phyloP scores from a whole-genome alignment of 1,284 basidiomycete species.

The Vanrija humicola region DNA sequence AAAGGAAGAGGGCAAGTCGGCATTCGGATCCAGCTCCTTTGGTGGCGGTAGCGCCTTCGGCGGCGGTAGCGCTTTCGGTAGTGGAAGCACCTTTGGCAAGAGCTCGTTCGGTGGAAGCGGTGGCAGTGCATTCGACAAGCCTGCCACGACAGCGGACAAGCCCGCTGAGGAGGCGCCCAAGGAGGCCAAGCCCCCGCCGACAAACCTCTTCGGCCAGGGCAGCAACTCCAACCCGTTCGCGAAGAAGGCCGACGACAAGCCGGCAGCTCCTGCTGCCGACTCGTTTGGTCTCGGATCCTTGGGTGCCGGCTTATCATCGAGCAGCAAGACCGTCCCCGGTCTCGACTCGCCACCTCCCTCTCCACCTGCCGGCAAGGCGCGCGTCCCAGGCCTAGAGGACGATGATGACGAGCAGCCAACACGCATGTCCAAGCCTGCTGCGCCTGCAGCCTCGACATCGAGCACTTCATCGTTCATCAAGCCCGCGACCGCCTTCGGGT shows the following conservation, averaged over 20 bases:
- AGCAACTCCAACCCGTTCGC: not conserved
- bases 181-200: not conserved
- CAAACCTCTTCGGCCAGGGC: not conserved
- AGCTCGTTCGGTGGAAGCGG: not conserved
- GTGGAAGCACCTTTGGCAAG: constrained; percentile 9
- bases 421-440: constrained; percentile 15
- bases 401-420: constrained; percentile 18
- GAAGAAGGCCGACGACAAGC: not conserved
- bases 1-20: constrained; percentile 3
- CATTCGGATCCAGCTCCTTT: constrained; percentile 14
- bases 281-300: constrained; percentile 40
- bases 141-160: not conserved
- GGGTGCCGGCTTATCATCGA: constrained; percentile 22
- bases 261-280: constrained; percentile 8
- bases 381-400: constrained; percentile 15
- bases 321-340: constrained; percentile 22
- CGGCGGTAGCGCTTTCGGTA: constrained; percentile 16
- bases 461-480: constrained; percentile 34
- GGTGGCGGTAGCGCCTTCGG: constrained; percentile 12
- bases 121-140: not conserved
- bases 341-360: constrained; percentile 35
- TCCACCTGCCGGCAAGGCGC: constrained; percentile 7
- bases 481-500: constrained; percentile 40
- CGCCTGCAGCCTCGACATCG: constrained; percentile 11
- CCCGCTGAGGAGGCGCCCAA: not conserved